Base-by-base conservation (phyloP, 1,284 basidiomycete species). In the Papiliotrema flavescens region DNA sequence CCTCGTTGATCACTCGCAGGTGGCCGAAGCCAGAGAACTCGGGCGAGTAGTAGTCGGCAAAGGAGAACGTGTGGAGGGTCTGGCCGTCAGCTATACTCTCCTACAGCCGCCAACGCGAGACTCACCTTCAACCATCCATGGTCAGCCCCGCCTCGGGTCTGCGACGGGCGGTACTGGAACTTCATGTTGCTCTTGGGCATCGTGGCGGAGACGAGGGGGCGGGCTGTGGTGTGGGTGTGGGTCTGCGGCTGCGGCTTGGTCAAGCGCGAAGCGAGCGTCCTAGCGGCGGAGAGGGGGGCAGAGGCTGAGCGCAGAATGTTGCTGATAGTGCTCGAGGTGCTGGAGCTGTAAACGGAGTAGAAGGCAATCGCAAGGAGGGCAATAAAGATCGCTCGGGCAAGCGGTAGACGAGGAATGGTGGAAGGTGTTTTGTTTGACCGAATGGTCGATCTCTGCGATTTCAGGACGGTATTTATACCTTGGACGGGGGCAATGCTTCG, bases 61-160 rank as follows among this genome's bases (percentile, higher is more conserved):
- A 93, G 7, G 85, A 84, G 73, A 90, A 93, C 0, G 89, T 88
- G 64, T 91, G 89, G 80, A 91, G 90, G 0, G 87, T 87, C 80
- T 66, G 40, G 13, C 5, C 6, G 40, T 54, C 44, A 58, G 44
- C 26, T 49, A 17, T 8, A 24, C 23, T 39, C 5, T 19, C 15
- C 49, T 20, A 36, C 22, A 45, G 2, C 19, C 26, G 24, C 22
- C 22, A 36, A 11, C 22, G 34, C 22, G 39, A 45, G 86, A 80
- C 90, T 89, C 0, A 87, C 86, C 79, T 92, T 93, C 47, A 97
- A 79, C 92, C 92, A 97, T 22, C 85, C 79, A 65, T 92, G 90
- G 71, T 95, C 84, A 14, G 87, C 88, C 51, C 87, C 77, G 8
- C 90, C 90, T 41, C 91, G 82, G 46, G 86, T 83, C 53, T 84